Evolutionary conservation across 1,139 yeast species (phyloP).

Genomic region (Oligophagozyma castellii): DNA sequence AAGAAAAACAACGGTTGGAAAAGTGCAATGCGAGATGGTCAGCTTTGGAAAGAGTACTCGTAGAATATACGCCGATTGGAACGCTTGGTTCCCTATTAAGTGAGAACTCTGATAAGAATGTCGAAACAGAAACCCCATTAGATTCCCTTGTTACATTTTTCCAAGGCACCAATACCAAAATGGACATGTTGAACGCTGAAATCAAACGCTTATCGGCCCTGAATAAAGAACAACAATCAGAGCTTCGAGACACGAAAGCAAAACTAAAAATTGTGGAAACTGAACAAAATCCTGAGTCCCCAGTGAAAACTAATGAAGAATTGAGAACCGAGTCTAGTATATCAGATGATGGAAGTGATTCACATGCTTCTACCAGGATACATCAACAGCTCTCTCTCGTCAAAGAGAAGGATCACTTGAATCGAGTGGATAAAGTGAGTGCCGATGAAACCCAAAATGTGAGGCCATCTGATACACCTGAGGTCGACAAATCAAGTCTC

Average conservation of each 20-base stretch:
- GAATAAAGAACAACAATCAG: conserved; percentile 7
- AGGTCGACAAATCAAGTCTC: not conserved
- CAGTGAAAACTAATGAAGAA: conserved; percentile 1
- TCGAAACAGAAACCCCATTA: not conserved
- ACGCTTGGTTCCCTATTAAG: conserved; percentile 63
- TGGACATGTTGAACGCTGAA: conserved; percentile 35
- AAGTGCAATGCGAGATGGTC: conserved; percentile 34
- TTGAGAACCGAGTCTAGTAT: too few relatives aligned
- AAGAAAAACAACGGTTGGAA: conserved; percentile 50
- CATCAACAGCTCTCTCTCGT: too few relatives aligned
- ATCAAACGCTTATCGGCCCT: conserved; percentile 24
- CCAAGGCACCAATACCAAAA: conserved; percentile 47
- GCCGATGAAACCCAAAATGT: not conserved
- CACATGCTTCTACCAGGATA: too few relatives aligned
- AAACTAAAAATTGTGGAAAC: conserved; percentile 5
- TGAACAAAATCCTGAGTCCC: conserved; percentile 2
- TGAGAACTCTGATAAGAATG: conserved; percentile 1
- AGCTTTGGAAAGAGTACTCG: conserved; percentile 54
- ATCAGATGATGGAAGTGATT: too few relatives aligned
- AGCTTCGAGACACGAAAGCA: conserved; percentile 6
- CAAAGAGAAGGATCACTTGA: too few relatives aligned
- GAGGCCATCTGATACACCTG: not conserved
- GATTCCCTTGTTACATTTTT: conserved; percentile 51
- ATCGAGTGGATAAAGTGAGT: not conserved
- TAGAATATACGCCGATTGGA: conserved; percentile 71